Percentiles rank a stretch among this genome's conserved stretches.
phyloP scores from a whole-genome alignment of 495 filamentous ascomycete genomes.

The Lasiosphaeriaceae sp. region DNA sequence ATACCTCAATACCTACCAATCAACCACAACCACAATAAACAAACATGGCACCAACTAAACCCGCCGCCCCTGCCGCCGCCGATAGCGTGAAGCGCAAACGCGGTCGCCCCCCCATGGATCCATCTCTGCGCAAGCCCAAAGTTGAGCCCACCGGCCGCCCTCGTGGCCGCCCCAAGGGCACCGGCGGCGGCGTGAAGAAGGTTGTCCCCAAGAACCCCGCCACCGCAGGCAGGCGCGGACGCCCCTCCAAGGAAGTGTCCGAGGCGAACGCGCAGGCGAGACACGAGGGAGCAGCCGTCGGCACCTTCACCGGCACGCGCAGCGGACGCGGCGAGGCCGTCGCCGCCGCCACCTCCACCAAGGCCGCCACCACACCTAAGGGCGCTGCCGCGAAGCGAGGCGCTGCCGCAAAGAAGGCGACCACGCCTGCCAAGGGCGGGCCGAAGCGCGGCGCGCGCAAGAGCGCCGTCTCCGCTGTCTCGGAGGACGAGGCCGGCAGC shows the following conservation, averaged over 20 bases:
- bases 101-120: slow-evolving; percentile 40
- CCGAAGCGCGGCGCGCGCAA: slow-evolving; percentile 18
- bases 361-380: slow-evolving; percentile 2
- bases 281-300: slow-evolving; percentile 4
- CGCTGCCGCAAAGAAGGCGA: slow-evolving; percentile 11
- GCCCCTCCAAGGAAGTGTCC: slow-evolving; percentile 29
- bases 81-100: slow-evolving; percentile 40
- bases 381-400: slow-evolving; percentile 2
- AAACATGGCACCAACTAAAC: slow-evolving; percentile 19
- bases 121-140: slow-evolving; percentile 31
- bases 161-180: slow-evolving; percentile 43
- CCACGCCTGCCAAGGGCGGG: slow-evolving; percentile 26
- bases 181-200: slow-evolving; percentile 34
- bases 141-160: slow-evolving; percentile 37
- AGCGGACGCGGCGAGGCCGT: slow-evolving; percentile 2
- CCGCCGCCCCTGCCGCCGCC: slow-evolving; percentile 6
- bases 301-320: not conserved
- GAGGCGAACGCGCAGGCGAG: slow-evolving; percentile 7
- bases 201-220: slow-evolving; percentile 9
- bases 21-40: not conserved
- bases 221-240: slow-evolving; percentile 29
- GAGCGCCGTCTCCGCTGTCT: slow-evolving; percentile 11
- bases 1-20: not conserved
- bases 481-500: slow-evolving; percentile 13
- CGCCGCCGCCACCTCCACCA: not conserved